phyloP scores from a whole-genome alignment of 2,329 filamentous ascomycete genomes.

The Tolypocladium paradoxum region DNA sequence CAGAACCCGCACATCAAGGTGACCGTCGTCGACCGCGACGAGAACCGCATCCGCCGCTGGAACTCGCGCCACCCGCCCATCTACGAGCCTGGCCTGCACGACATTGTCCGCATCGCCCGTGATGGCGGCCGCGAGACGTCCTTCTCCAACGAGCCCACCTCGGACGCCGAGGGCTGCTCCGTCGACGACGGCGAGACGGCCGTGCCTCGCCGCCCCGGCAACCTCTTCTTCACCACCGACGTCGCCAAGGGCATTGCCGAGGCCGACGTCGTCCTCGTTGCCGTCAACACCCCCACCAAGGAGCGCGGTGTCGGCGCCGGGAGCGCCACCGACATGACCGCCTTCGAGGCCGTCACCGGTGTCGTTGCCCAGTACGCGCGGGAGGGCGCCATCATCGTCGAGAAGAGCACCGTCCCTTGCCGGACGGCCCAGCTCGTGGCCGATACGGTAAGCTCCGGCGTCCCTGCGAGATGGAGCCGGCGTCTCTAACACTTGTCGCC shows the following conservation, averaged over 20 bases:
- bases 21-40: slow-evolving; percentile 64
- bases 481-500: neutral
- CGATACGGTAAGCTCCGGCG: slow-evolving; percentile 50
- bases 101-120: slow-evolving; percentile 55
- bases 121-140: slow-evolving; percentile 40
- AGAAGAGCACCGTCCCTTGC: slow-evolving; percentile 74
- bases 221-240: slow-evolving; percentile 65
- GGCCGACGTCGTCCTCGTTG: slow-evolving; percentile 64
- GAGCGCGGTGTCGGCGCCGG: slow-evolving; percentile 57
- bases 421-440: slow-evolving; percentile 60
- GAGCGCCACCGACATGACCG: slow-evolving; percentile 60
- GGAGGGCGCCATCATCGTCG: slow-evolving; percentile 61
- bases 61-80: slow-evolving; percentile 64
- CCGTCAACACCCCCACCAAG: slow-evolving; percentile 75
- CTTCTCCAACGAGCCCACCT: slow-evolving; percentile 26
- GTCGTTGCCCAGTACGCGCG: slow-evolving; percentile 57
- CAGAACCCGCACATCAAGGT: slow-evolving; percentile 62
- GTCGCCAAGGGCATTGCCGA: slow-evolving; percentile 49
- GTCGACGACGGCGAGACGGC: slow-evolving; percentile 19
- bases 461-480: neutral
- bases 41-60: slow-evolving; percentile 57
- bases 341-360: slow-evolving; percentile 58
- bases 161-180: slow-evolving; percentile 19
- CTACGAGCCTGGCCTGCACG: slow-evolving; percentile 60
- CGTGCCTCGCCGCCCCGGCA: slow-evolving; percentile 40